Conservation (phyloP, 345 rosid species). For the Gossypium arboreum region DNA sequence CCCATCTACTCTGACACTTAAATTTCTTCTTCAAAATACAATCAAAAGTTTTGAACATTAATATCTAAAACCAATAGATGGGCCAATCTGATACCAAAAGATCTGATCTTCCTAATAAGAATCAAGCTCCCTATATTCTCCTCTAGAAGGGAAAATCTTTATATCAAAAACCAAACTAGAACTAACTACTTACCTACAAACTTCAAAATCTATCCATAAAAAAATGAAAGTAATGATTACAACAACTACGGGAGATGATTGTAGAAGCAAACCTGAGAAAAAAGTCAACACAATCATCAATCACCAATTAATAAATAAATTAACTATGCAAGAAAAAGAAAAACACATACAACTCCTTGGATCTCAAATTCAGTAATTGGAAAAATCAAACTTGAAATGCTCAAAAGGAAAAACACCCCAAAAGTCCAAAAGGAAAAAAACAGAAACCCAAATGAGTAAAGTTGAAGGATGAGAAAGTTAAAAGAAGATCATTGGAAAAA, state of each 20-base stretch:
- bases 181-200: constrained; percentile 5
- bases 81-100: constrained; percentile 18
- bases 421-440: background rate
- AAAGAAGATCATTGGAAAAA: constrained; percentile 7
- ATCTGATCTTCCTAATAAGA: constrained; percentile 23
- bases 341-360: background rate
- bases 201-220: background rate
- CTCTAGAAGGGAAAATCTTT: too few relatives aligned
- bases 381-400: constrained; percentile 2
- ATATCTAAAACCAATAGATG: constrained; percentile 29
- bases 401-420: background rate
- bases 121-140: constrained; percentile 20
- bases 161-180: background rate
- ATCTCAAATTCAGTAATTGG: constrained; percentile 7
- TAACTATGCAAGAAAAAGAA: background rate
- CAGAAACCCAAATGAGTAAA: constrained; percentile 18
- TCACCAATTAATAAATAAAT: constrained; percentile 9
- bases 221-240: background rate
- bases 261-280: constrained; percentile 3
- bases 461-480: constrained; percentile 10
- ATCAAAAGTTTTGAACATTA: constrained; percentile 31
- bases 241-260: background rate
- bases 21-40: constrained; percentile 21
- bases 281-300: constrained; percentile 18
- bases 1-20: constrained; percentile 48